These are phyloP conservation scores for Esteya vermicola DNA, from an alignment of 2,329 filamentous ascomycete genomes.

Conservation along the genomic window DNA sequence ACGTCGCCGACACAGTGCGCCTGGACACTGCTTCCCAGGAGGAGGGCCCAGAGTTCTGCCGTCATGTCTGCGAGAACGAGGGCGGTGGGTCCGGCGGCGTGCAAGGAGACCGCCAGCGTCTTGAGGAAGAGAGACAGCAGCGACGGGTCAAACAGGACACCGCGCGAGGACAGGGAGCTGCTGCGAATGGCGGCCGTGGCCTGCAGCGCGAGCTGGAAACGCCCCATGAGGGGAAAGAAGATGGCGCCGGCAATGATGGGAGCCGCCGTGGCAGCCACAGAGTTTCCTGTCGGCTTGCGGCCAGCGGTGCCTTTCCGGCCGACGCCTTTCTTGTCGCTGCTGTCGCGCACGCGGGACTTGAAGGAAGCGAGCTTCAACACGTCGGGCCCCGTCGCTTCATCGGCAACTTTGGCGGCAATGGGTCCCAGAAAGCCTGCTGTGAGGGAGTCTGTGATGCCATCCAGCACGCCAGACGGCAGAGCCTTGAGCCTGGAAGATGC, in stretches of 20 bases:
- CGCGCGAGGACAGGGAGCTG: slow-evolving; percentile 25
- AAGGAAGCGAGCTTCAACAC: slow-evolving; percentile 83
- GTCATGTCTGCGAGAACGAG: slow-evolving; percentile 68
- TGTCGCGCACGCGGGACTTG: slow-evolving; percentile 53
- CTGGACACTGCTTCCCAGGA: slow-evolving; percentile 49
- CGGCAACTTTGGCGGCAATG: slow-evolving; percentile 67
- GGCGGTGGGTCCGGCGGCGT: slow-evolving; percentile 70
- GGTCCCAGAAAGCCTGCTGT: slow-evolving; percentile 65
- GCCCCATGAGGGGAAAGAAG: slow-evolving; percentile 74
- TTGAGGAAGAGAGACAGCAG: slow-evolving; percentile 71
- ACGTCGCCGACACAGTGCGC: slow-evolving; percentile 42
- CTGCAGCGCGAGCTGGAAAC: slow-evolving; percentile 54
- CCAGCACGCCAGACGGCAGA: slow-evolving; percentile 45
- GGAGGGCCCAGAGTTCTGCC: slow-evolving; percentile 67
- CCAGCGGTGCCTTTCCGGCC: slow-evolving; percentile 10
- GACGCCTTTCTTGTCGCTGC: slow-evolving; percentile 13
- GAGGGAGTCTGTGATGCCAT: slow-evolving; percentile 52
- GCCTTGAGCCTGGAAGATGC: slow-evolving; percentile 25
- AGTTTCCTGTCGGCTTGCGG: slow-evolving; percentile 54
- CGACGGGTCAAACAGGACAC: slow-evolving; percentile 58
- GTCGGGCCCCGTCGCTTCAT: slow-evolving; percentile 64
- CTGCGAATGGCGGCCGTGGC: slow-evolving; percentile 11
- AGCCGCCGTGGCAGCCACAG: slow-evolving; percentile 61
- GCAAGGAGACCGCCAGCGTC: slow-evolving; percentile 69
- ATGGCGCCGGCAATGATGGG: slow-evolving; percentile 61